Conservation (phyloP, 495 filamentous ascomycete genomes). For the Trichoderma orchidacearum region DNA sequence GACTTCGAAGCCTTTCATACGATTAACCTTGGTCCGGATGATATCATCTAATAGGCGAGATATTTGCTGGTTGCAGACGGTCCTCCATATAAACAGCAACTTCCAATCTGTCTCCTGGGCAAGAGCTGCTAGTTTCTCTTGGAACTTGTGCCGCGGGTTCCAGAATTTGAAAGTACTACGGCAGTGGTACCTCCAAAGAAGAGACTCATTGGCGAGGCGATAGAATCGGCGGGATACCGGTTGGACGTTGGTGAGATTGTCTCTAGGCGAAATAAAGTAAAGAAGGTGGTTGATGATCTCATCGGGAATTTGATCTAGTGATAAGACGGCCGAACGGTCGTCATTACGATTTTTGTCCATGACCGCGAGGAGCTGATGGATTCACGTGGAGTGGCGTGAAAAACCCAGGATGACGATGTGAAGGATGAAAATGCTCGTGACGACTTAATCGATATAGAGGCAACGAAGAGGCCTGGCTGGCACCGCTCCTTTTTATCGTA, state of each 20-base stretch:
- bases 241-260: constrained; percentile 35
- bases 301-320: constrained; percentile 42
- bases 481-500: background rate
- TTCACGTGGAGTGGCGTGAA: too few relatives aligned
- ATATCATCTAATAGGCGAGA: constrained; percentile 52
- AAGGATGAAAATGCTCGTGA: too few relatives aligned
- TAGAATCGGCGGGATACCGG: constrained; percentile 50
- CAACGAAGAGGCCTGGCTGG: too few relatives aligned
- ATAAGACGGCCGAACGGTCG: constrained; percentile 2
- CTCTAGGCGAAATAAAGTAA: constrained; percentile 40
- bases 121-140: constrained; percentile 31
- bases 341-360: background rate
- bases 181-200: constrained; percentile 75
- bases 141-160: constrained; percentile 51
- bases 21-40: constrained; percentile 49
- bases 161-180: constrained; percentile 52
- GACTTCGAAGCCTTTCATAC: constrained; percentile 51
- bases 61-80: constrained; percentile 38
- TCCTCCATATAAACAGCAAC: constrained; percentile 48
- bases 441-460: too few relatives aligned
- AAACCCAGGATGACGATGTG: too few relatives aligned
- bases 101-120: constrained; percentile 65
- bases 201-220: constrained; percentile 48
- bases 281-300: constrained; percentile 64
- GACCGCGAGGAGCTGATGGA: too few relatives aligned